These are phyloP conservation scores for Parachaetomium inaequale DNA, from an alignment of 495 filamentous ascomycete species.

Conservation along the genomic window DNA sequence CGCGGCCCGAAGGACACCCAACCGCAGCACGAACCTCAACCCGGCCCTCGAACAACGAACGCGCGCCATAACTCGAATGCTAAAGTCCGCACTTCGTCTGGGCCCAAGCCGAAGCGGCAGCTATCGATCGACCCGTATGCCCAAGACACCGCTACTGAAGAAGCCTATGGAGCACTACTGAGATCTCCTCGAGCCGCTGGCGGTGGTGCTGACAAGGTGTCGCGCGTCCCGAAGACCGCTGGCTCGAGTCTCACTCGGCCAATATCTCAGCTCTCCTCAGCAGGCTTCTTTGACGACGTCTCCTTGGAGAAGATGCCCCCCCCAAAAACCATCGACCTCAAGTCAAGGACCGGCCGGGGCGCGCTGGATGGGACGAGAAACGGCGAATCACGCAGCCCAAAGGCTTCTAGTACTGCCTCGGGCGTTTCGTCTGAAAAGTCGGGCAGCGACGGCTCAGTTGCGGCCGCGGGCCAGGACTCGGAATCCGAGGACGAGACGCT, in stretches of 20 bases:
- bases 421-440: conserved; percentile 19
- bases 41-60: conserved; percentile 19
- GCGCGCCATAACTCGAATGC: conserved; percentile 46
- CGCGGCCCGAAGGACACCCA: conserved; percentile 15
- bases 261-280: conserved; percentile 39
- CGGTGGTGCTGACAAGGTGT: conserved; percentile 31
- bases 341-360: conserved; percentile 18
- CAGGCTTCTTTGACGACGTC: conserved; percentile 36
- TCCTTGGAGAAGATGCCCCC: conserved; percentile 38
- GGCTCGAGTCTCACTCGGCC: conserved; percentile 36
- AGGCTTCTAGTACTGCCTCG: conserved; percentile 10
- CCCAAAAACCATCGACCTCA: conserved; percentile 28
- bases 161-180: conserved; percentile 29
- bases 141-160: conserved; percentile 25
- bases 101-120: conserved; percentile 37
- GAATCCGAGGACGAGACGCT: conserved; percentile 38
- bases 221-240: conserved; percentile 35
- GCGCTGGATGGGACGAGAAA: conserved; percentile 21
- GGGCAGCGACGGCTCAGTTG: conserved; percentile 20
- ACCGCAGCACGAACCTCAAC: conserved; percentile 15
- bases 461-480: conserved; percentile 22
- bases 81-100: conserved; percentile 38
- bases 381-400: conserved; percentile 21
- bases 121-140: conserved; percentile 39
- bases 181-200: conserved; percentile 35